Evolutionary conservation across 2,329 filamentous ascomycete species (phyloP).

Genomic region (Aspergillus japonicus): DNA sequence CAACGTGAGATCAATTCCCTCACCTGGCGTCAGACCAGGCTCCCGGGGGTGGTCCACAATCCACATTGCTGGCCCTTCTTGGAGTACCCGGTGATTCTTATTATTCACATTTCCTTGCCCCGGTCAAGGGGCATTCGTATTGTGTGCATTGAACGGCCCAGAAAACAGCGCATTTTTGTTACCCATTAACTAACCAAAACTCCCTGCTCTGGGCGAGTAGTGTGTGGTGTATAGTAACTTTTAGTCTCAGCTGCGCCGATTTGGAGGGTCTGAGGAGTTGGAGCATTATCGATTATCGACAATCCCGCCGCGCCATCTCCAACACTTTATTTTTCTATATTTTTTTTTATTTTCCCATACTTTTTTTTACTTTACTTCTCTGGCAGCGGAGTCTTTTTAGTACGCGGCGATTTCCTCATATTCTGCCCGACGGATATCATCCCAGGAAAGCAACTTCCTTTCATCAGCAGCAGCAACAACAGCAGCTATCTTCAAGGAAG

Average conservation of each 20-base stretch:
- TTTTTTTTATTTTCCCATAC: neutral
- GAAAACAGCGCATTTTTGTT: constrained; percentile 4
- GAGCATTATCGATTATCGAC: constrained; percentile 9
- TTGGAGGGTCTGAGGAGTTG: neutral
- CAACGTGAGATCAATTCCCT: constrained; percentile 4
- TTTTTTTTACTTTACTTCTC: neutral
- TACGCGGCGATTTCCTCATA: neutral
- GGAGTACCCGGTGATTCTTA: constrained; percentile 12
- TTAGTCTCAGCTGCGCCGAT: constrained; percentile 5
- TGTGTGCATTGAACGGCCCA: neutral
- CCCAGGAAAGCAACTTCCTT: neutral
- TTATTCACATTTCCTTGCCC: constrained; percentile 18
- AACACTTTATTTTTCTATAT: neutral
- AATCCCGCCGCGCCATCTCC: constrained; percentile 8
- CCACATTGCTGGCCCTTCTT: constrained; percentile 3
- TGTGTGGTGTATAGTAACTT: neutral
- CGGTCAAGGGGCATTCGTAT: neutral
- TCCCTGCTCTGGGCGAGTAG: constrained; percentile 11
- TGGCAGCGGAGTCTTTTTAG: neutral
- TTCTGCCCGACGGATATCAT: neutral
- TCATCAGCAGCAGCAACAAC: neutral
- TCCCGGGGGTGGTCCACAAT: constrained; percentile 5
- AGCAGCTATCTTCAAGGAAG: neutral
- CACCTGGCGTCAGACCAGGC: constrained; percentile 9
- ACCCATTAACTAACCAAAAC: constrained; percentile 16